Evolutionary conservation across 371 early-diverging fungal species (phyloP), one percentile per base, ranked within the genome.

Genomic region (Lichtheimia corymbifera): DNA sequence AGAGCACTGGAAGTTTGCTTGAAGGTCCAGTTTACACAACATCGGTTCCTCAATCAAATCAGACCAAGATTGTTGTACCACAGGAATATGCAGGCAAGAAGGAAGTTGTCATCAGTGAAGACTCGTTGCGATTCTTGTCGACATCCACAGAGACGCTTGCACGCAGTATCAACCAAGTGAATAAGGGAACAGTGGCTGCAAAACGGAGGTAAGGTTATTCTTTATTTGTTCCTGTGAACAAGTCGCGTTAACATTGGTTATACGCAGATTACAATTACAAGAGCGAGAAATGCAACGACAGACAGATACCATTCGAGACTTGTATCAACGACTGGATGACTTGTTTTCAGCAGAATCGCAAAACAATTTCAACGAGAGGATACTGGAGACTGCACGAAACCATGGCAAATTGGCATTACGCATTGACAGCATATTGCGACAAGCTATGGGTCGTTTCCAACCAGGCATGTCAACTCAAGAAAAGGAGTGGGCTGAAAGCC

Each of bases 31-130:
- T 47, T n/a, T 47, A 18, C 22, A 18, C 47, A 18, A 5, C 47
- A 47, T 47, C 47, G 1, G 47, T 22, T n/a, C 50, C 41, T 15
- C 47, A 73, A 44, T 6, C 25, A 13, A 17, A 43, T 7, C 53
- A 28, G 27, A 40, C 55, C 67, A 73, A 72, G 18, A 53, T 81
- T 27, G 68, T 74, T 2, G 55, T 78, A 20, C 79, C 78, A 4
- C 40, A 64, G 4, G 59, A 63, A 18, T 52, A 69, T 57, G 61
- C 60, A 30, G 74, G 75, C 25, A 66, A 70, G 14, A 76, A 80
- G 50, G 68, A 72, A 51, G 49, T 81, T 15, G 70, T 74, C 4
- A 69, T 81, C 51, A 78, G 63, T 18, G 74, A 78, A 44, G 74
- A 77, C 28, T 69, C 79, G 5, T 59, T 78, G 11, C 58, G 63